Evolutionary conservation across 2,329 filamentous ascomycete genomes (phyloP).

Genomic region (Acarospora socialis): DNA sequence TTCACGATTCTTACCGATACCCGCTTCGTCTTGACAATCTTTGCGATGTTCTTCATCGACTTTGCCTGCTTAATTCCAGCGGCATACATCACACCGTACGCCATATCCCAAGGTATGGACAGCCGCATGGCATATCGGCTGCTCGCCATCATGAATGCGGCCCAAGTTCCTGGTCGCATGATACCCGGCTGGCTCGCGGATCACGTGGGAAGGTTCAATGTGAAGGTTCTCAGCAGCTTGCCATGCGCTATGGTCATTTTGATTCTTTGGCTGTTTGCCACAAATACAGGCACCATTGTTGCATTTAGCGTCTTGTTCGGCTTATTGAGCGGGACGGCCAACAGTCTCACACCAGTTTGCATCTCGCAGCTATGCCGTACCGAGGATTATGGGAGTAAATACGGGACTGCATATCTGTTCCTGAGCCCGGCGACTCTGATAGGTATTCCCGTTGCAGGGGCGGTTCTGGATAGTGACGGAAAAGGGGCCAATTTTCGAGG

Average conservation of each 20-base stretch:
- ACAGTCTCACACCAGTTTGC: constrained; percentile 21
- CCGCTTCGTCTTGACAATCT: constrained; percentile 17
- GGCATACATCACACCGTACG: constrained; percentile 23
- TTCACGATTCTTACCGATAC: constrained; percentile 16
- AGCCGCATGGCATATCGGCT: constrained; percentile 19
- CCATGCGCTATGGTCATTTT: constrained; percentile 16
- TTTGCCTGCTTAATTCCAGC: constrained; percentile 24
- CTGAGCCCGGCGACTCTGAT: constrained; percentile 15
- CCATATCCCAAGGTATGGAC: constrained; percentile 17
- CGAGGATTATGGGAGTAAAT: constrained; percentile 18
- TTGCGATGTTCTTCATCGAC: constrained; percentile 23
- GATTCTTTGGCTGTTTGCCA: constrained; percentile 16
- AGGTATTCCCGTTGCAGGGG: constrained; percentile 18
- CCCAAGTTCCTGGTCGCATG: constrained; percentile 23
- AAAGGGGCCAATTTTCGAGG: no score
- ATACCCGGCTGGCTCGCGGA: constrained; percentile 23
- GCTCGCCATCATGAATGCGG: constrained; percentile 19
- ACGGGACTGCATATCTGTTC: constrained; percentile 18
- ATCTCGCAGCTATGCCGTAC: constrained; percentile 20
- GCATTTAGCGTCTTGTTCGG: constrained; percentile 17
- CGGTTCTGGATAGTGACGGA: no score
- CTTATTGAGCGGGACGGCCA: constrained; percentile 18
- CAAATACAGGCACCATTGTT: constrained; percentile 13
- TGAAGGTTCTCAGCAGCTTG: constrained; percentile 15
- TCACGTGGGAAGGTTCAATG: constrained; percentile 21